Base-by-base conservation (phyloP, 495 filamentous ascomycete genomes). In the Penicillium coffeae region DNA sequence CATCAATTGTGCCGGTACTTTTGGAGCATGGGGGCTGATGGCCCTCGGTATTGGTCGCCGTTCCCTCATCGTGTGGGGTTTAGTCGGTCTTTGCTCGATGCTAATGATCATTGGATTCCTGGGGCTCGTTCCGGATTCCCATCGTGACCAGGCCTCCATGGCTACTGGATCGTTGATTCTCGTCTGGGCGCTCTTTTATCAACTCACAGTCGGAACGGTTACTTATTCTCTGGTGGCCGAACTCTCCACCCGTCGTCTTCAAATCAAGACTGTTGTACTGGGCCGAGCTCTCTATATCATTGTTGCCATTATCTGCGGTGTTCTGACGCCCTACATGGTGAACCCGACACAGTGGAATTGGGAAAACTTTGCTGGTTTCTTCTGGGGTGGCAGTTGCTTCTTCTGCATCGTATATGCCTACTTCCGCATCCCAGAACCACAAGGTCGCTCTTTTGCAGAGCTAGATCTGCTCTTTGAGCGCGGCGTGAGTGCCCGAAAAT, bases 191-290 rank as follows among this genome's bases (percentile, higher is more conserved):
- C 64, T 88, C 27, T 79, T 84, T 50, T 92, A 92, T 64, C 83
- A 89, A 53, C 68, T 84, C 16, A 84, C 86, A 0, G 85, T 92
- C 25, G 88, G 88, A 1, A 88, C 87, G 0, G 84, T 92, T 16
- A 85, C 83, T 56, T 92, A 88, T 61, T 87, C 84, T 0, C 75
- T 92, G 16, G 86, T 90, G 9, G 79, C 83, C 6, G 88, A 90
- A 58, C 64, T 90, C 4, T 85, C 86, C 4, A 85, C 87, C 3
- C 77, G 84, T 25, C 77, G 88, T 1, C 74, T 92, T 3, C 85
- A 88, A 43, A 84, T 86, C 61, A 89, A 90, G 72, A 89, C 88
- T 1, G 82, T 86, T 38, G 83, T 84, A 3, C 74, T 87, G 0
- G 83, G 83, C 3, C 81, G 87, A 35, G 81, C 84, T 45, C 68